Base-by-base conservation (phyloP, 805 yeast genomes). In the Saturnispora silvae region DNA sequence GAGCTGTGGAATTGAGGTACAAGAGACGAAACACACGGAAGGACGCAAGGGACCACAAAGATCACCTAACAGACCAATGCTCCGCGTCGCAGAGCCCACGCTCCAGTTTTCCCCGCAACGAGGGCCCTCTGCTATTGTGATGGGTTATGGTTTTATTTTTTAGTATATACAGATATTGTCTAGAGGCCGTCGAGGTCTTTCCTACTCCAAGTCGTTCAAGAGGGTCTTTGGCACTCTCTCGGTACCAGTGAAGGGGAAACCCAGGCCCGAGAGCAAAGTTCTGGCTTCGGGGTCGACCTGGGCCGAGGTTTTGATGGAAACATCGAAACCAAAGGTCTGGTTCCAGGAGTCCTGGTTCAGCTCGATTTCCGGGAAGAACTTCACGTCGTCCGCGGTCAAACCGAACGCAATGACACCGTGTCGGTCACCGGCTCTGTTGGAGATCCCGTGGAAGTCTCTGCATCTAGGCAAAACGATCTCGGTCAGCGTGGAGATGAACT, bases 401-500 rank as follows among this genome's bases (percentile, higher is more conserved):
- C 96, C 96, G 53, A 92, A 77, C 8, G 92, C 70, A 41, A 94
- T 71, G 56, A 84, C 82, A 41, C 98, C 99, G 51, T 68, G 71
- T 37, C 70, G 67, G 58, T 87, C 96, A 43, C 97, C 98, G 4
- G 86, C 64, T 31, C 70, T 66, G 59, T 75, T 75, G 23, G 75
- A 70, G 35, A 92, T 66, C 34, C 96, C 96, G 46, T 66, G 64
- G 60, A 82, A 92, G 34, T 85, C 84, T 70, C 94, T 79, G 40
- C 87, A 75, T 59, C 95, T 75, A 33, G 99, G 98, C 49, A 92
- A 69, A 15, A 92, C 97, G 45, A 94, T 64, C 61, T 92, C 98
- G 1, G 94, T 77, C 49, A 92, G 63, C 1, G 97, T 89, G 5
- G 81, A 59, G 41, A 92, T 53, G 52, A 94, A 92, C 63, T 86